A percentile compares a stretch with the other conserved stretches of the same genome.
Evolutionary conservation across 1,139 yeast species (phyloP).

Genomic region (Saccharomycopsis hybrid): DNA sequence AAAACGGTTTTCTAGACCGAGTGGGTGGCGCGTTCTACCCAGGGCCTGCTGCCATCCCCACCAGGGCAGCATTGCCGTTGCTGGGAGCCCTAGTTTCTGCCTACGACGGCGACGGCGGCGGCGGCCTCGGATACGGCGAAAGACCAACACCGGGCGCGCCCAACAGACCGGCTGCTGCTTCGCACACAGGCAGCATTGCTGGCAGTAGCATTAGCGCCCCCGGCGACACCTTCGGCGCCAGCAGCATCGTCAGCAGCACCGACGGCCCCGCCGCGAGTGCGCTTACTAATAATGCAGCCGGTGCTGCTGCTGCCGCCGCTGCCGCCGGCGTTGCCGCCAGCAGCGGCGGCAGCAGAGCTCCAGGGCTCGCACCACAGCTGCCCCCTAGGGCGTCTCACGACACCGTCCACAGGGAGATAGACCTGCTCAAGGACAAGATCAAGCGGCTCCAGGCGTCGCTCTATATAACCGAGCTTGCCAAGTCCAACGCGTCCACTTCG

Average conservation of each 20-base stretch:
- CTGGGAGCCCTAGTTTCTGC: not conserved
- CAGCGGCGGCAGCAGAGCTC: not conserved
- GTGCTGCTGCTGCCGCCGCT: not conserved
- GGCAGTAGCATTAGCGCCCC: no score
- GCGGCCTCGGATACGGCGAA: no score
- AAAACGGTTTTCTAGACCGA: not conserved
- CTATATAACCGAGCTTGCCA: conserved; percentile 13
- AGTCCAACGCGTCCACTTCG: not conserved
- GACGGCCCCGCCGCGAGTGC: not conserved
- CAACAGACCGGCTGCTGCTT: not conserved
- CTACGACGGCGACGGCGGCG: no score
- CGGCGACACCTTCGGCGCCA: no score
- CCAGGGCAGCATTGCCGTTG: not conserved
- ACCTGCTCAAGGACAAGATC: conserved; percentile 16
- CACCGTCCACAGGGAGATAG: conserved; percentile 15
- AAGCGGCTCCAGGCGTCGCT: conserved; percentile 15
- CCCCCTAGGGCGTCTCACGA: not conserved
- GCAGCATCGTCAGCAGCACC: not conserved
- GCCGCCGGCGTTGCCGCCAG: not conserved
- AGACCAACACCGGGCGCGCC: not conserved
- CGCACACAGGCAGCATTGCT: not conserved
- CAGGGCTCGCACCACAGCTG: not conserved
- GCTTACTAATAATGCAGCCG: not conserved
- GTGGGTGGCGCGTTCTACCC: not conserved
- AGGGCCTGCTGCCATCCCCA: not conserved